Percentiles rank a stretch among this genome's conserved stretches.
Evolutionary conservation across 768 basidiomycete species (phyloP).

Genomic region (Psilocybe cubensis): DNA sequence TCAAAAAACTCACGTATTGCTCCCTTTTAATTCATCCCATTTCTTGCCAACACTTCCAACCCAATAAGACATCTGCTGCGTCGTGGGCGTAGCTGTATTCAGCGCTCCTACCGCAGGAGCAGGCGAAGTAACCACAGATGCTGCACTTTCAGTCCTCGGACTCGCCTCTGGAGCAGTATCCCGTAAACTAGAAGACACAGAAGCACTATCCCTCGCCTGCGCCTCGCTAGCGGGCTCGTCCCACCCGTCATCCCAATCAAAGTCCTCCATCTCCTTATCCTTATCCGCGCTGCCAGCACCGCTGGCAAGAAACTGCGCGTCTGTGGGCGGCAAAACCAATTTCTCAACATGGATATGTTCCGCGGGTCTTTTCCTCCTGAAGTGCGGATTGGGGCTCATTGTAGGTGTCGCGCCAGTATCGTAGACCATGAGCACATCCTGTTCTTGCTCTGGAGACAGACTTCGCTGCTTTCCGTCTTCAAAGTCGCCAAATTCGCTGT

Average conservation of each 20-base stretch:
- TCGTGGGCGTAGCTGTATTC: slow-evolving; percentile 13
- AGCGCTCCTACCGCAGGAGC: slow-evolving; percentile 17
- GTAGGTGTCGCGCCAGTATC: slow-evolving; percentile 55
- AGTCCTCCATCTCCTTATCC: slow-evolving; percentile 9
- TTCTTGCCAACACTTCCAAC: slow-evolving; percentile 64
- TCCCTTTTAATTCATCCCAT: slow-evolving; percentile 58
- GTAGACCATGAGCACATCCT: slow-evolving; percentile 42
- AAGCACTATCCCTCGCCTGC: slow-evolving; percentile 4
- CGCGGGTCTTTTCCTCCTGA: slow-evolving; percentile 29
- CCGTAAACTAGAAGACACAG: background rate
- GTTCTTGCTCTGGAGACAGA: slow-evolving; percentile 14
- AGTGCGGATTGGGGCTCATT: slow-evolving; percentile 53
- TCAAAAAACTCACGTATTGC: slow-evolving; percentile 52
- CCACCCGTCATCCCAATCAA: slow-evolving; percentile 25
- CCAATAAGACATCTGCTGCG: slow-evolving; percentile 45
- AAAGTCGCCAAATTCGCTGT: slow-evolving; percentile 23
- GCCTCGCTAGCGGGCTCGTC: slow-evolving; percentile 16
- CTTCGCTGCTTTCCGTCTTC: slow-evolving; percentile 7
- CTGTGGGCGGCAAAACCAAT: background rate
- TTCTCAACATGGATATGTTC: slow-evolving; percentile 3
- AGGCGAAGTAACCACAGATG: slow-evolving; percentile 3
- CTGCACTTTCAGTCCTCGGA: background rate
- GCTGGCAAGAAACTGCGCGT: background rate
- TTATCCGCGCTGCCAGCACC: background rate
- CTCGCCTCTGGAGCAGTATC: background rate